Percentiles rank a stretch among this genome's conserved stretches.
phyloP scores from a whole-genome alignment of 2,329 filamentous ascomycete genomes.

The Myriosclerotinia curreyana region DNA sequence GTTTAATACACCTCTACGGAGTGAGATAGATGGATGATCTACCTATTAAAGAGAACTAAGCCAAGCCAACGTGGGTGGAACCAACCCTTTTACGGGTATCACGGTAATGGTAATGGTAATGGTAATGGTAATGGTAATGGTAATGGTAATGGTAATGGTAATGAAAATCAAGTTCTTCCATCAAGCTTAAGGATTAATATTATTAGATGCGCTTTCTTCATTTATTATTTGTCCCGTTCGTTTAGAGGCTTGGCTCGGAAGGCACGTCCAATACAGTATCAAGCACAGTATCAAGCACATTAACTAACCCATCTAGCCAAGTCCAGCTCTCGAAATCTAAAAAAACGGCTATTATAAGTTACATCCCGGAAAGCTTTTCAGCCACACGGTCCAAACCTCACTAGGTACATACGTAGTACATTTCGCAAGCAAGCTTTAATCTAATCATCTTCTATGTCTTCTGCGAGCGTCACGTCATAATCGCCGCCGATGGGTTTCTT shows the following conservation, averaged over 20 bases:
- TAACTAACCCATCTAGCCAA: conserved; percentile 6
- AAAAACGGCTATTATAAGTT: neutral
- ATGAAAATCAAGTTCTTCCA: neutral
- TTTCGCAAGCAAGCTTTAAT: neutral
- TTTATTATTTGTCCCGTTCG: neutral
- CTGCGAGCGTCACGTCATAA: neutral
- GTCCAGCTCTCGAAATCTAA: neutral
- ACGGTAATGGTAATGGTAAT: too few species aligned
- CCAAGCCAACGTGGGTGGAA: too few species aligned
- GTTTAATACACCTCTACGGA: too few species aligned
- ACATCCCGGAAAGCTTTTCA: neutral
- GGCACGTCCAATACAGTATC: too few species aligned
- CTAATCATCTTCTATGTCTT: conserved; percentile 19
- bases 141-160: too few species aligned
- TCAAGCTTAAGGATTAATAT: neutral
- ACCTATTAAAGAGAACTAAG: too few species aligned
- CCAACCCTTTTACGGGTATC: neutral
- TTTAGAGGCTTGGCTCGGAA: neutral
- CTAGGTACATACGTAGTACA: neutral
- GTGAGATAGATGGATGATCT: too few species aligned
- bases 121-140: too few species aligned
- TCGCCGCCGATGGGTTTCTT: neutral
- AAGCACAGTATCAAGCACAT: too few species aligned
- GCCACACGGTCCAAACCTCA: too few species aligned
- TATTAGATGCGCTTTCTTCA: neutral